Evolutionary conservation across 352 stramenopile species (phyloP), one percentile per base, ranked within the genome.

Genomic region (Pythium oligandrum): DNA sequence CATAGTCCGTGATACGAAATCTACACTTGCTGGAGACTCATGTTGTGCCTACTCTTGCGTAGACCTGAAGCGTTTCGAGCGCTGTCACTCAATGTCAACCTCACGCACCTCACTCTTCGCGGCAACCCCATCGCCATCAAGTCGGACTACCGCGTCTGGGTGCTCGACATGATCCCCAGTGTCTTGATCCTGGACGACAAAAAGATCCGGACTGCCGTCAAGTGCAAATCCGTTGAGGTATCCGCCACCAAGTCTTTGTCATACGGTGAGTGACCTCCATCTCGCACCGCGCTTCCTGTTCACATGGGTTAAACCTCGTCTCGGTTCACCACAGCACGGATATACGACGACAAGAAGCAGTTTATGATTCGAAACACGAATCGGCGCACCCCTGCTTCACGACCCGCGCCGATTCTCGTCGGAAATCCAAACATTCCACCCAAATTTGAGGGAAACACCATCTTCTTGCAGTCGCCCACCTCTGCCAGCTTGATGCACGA

Each of bases 321-420:
- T 26, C 17, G 17, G 17, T 42, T 17, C 3, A 64, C 6, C 30
- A 2, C 40, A 90, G 81, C 76, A 39, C 74, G 78, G 9, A 64
- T 91, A n/a, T 91, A 91, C 33, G 78, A 87, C 37, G 76, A 89
- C 47, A 91, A 87, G 53, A 89, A 91, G 47, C 68, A 87, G 44
- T 91, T 87, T 51, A 56, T 85, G 40, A 79, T 89, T 7, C 68
- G 68, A n/a, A 72, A 77, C 32, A 73, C 80, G 40, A 72, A 53
- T 11, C 62, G 67, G 7, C 51, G 60, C 3, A 72, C 66, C n/a
- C 62, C 66, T 34, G 76, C 68, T 12, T 83, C 72, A 1, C 66
- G 37, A 51, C 55, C 78, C 3, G 64, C 64, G 4, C 51, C 68
- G 10, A 57, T 80, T 11, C 47, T 84, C 35, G 55, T 68, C 9